phyloP scores from a whole-genome alignment of 1,284 basidiomycete species.

The Meripilus lineatus region DNA sequence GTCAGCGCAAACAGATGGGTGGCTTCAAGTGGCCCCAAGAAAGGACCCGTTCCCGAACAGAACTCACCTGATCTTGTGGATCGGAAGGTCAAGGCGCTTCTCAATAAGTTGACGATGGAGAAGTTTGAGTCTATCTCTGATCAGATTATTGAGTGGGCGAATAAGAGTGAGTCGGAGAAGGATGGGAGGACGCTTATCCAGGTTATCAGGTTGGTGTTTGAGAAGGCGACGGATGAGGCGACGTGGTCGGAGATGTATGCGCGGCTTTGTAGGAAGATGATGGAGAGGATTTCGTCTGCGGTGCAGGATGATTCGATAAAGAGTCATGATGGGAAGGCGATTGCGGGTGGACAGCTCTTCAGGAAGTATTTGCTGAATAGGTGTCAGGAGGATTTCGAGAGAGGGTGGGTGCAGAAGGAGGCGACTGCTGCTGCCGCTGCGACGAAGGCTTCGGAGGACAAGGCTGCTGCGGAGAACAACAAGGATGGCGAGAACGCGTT shows the following conservation, averaged over 20 bases:
- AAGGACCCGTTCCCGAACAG: conserved; percentile 39
- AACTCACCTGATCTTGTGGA: conserved; percentile 84
- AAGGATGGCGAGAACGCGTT: conserved; percentile 57
- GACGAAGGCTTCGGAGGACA: conserved; percentile 41
- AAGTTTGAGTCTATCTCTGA: conserved; percentile 89
- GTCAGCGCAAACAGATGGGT: conserved; percentile 84
- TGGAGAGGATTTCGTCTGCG: conserved; percentile 66
- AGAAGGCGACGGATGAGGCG: conserved; percentile 87
- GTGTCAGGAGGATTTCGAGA: conserved; percentile 84
- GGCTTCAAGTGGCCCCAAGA: conserved; percentile 34
- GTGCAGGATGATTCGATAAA: conserved; percentile 86
- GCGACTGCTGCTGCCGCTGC: conserved; percentile 37
- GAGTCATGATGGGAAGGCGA: conserved; percentile 77
- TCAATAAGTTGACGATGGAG: conserved; percentile 98
- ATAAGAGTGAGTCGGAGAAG: conserved; percentile 89
- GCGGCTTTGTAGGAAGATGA: conserved; percentile 86
- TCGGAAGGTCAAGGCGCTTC: conserved; percentile 88
- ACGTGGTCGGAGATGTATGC: conserved; percentile 98
- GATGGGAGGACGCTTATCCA: conserved; percentile 93
- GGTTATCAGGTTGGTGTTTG: conserved; percentile 94
- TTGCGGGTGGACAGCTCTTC: conserved; percentile 88
- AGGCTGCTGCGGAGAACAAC: conserved; percentile 55
- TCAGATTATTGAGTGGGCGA: conserved; percentile 67
- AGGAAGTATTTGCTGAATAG: conserved; percentile 65
- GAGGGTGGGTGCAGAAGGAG: conserved; percentile 78